phyloP scores from a whole-genome alignment of 805 yeast species.

The Suhomyces emberorum region DNA sequence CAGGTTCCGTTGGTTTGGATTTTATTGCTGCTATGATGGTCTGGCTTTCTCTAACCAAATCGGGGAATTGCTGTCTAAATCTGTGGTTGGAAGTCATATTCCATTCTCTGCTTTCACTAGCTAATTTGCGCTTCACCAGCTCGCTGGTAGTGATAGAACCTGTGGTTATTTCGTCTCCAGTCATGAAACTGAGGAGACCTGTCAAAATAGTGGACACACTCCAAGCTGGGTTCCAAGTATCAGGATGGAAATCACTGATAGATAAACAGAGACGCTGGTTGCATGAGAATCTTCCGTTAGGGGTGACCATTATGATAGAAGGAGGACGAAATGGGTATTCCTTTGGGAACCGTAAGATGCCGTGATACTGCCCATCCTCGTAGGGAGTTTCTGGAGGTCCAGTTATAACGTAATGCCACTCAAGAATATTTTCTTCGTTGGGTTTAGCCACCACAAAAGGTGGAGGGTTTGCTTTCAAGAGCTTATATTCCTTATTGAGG shows the following conservation, averaged over 20 bases:
- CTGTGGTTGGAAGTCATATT: slow-evolving; percentile 53
- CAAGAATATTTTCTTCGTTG: slow-evolving; percentile 78
- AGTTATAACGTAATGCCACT: slow-evolving; percentile 89
- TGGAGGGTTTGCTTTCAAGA: slow-evolving; percentile 74
- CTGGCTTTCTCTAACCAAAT: slow-evolving; percentile 47
- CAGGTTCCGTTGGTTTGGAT: slow-evolving; percentile 9
- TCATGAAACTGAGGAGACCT: slow-evolving; percentile 90
- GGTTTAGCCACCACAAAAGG: slow-evolving; percentile 86
- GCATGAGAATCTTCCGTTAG: slow-evolving; percentile 81
- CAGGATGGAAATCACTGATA: slow-evolving; percentile 95
- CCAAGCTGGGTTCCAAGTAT: slow-evolving; percentile 97
- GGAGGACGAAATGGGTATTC: slow-evolving; percentile 95
- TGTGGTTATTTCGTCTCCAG: slow-evolving; percentile 78
- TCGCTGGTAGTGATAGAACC: slow-evolving; percentile 74
- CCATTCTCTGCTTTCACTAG: slow-evolving; percentile 59
- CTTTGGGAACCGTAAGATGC: slow-evolving; percentile 74
- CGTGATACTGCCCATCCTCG: slow-evolving; percentile 85
- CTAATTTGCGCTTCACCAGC: slow-evolving; percentile 51
- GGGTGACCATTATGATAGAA: slow-evolving; percentile 82
- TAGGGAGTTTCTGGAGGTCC: slow-evolving; percentile 93
- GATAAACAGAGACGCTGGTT: slow-evolving; percentile 81
- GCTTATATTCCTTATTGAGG: slow-evolving; percentile 77
- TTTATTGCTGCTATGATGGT: slow-evolving; percentile 23
- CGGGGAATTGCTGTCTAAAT: slow-evolving; percentile 68
- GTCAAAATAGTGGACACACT: slow-evolving; percentile 83